These are phyloP conservation scores for Coccinonectria pachysandricola DNA, from an alignment of 2,329 filamentous ascomycete genomes.

Conservation along the genomic window DNA sequence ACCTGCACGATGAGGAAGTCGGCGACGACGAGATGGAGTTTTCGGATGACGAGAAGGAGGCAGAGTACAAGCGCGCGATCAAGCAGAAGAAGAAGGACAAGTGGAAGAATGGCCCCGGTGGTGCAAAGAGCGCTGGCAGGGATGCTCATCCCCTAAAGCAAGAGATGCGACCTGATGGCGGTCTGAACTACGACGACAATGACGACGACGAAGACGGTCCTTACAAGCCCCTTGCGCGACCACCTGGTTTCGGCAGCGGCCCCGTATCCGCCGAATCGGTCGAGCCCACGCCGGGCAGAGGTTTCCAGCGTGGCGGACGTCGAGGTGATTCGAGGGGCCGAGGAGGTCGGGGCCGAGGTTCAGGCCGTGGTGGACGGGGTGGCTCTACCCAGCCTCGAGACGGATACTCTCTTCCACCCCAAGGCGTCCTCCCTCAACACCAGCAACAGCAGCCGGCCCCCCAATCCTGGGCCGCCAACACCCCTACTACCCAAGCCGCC, in stretches of 20 bases:
- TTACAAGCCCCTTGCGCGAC: constrained; percentile 62
- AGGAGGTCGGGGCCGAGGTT: constrained; percentile 32
- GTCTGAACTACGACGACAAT: constrained; percentile 60
- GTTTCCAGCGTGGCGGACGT: constrained; percentile 28
- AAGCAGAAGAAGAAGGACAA: constrained; percentile 55
- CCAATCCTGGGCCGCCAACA: constrained; percentile 3
- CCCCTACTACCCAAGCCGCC: constrained; percentile 8
- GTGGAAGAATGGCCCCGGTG: constrained; percentile 30
- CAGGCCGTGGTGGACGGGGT: constrained; percentile 30
- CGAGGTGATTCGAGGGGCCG: constrained; percentile 37
- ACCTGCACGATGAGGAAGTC: constrained; percentile 88
- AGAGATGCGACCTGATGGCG: constrained; percentile 29
- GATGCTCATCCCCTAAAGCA: constrained; percentile 31
- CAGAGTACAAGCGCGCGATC: constrained; percentile 60
- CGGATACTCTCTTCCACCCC: constrained; percentile 32
- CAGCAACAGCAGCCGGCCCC: constrained; percentile 23
- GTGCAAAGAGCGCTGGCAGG: constrained; percentile 22
- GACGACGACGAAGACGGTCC: constrained; percentile 59
- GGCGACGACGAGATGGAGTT: constrained; percentile 84
- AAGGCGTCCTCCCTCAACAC: constrained; percentile 19
- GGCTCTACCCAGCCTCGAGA: constrained; percentile 23
- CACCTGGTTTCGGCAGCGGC: constrained; percentile 48
- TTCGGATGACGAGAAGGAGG: constrained; percentile 92
- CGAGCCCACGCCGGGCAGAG: constrained; percentile 23
- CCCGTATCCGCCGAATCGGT: constrained; percentile 31